Conservation (phyloP, 2,329 filamentous ascomycete species). For the Fusarium secorum region DNA sequence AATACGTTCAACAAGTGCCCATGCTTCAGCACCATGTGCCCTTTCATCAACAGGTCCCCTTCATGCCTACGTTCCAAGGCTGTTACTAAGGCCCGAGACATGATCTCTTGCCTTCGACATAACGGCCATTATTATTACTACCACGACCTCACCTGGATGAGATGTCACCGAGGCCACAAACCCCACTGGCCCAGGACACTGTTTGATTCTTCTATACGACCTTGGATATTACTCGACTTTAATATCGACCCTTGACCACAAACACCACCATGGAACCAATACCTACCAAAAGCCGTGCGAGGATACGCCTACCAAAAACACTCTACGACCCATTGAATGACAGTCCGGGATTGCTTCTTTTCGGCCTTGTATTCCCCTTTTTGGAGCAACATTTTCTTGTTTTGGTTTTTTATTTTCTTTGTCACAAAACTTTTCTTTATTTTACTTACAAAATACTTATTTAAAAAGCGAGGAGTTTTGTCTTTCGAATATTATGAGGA, state of each 20-base stretch:
- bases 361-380: conserved; percentile 31
- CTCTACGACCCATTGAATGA: conserved; percentile 40
- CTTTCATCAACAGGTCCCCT: conserved; percentile 62
- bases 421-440: conserved; percentile 2
- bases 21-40: conserved; percentile 58
- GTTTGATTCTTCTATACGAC: conserved; percentile 31
- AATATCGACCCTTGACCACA: conserved; percentile 33
- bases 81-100: conserved; percentile 51
- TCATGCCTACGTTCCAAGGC: conserved; percentile 61
- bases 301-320: conserved; percentile 35
- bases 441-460: conserved; percentile 18
- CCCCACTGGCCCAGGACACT: conserved; percentile 13
- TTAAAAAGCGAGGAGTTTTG: conserved; percentile 43
- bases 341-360: conserved; percentile 36
- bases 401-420: conserved; percentile 25
- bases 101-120: conserved; percentile 3
- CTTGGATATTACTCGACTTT: conserved; percentile 36
- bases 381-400: conserved; percentile 22
- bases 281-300: conserved; percentile 30
- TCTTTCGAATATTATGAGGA: conserved; percentile 42
- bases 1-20: conserved; percentile 60
- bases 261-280: conserved; percentile 11
- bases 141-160: conserved; percentile 34
- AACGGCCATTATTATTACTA: neutral
- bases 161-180: conserved; percentile 18